Evolutionary conservation across 2,329 filamentous ascomycete genomes (phyloP).

Genomic region (Plenodomus lindquistii): DNA sequence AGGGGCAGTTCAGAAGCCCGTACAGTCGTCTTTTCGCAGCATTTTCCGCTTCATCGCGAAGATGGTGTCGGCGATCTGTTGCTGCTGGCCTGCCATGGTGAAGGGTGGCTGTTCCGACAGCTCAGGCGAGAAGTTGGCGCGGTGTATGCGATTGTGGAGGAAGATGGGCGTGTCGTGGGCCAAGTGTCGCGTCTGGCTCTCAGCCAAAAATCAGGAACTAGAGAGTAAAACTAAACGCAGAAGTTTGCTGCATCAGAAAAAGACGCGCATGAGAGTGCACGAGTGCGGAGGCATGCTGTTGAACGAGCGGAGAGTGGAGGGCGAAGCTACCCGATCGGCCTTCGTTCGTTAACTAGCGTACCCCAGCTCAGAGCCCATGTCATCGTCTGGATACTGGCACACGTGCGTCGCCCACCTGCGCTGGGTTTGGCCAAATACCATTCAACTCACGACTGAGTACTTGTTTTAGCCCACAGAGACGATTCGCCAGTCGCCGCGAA

Average conservation of each 20-base stretch:
- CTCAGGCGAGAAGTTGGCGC: conserved; percentile 16
- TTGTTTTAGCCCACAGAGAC: not conserved
- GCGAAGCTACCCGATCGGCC: not conserved
- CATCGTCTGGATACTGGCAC: not conserved
- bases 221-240: not conserved
- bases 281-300: not conserved
- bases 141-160: not conserved
- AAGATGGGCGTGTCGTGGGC: not conserved
- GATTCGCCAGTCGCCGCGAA: not conserved
- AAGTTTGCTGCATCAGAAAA: not conserved
- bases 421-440: not conserved
- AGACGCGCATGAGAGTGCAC: not conserved
- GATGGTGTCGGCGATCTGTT: conserved; percentile 46
- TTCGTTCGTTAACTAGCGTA: not conserved
- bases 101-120: conserved; percentile 19
- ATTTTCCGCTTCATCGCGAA: conserved; percentile 46
- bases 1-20: conserved; percentile 4
- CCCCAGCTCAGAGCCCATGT: not conserved
- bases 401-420: not conserved
- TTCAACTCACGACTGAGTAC: not conserved
- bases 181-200: not conserved
- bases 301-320: not conserved
- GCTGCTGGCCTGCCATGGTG: conserved; percentile 46
- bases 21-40: conserved; percentile 42
- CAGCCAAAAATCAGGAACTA: not conserved